Percentiles rank a stretch among this genome's conserved stretches.
phyloP scores from a whole-genome alignment of 148 eudicot genomes.

The Silene conica region DNA sequence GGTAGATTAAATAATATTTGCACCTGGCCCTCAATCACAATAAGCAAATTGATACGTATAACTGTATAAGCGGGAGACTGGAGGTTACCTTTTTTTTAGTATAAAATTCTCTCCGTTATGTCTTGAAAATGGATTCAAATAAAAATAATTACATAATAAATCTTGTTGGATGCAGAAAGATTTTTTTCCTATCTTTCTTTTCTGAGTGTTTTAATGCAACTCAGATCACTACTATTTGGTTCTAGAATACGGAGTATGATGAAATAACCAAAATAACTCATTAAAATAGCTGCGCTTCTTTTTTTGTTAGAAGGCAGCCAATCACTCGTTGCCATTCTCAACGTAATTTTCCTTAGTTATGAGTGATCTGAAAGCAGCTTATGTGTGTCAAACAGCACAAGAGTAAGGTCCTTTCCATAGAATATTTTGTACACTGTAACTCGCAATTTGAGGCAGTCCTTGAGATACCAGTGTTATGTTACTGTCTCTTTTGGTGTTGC shows the following conservation, averaged over 20 bases:
- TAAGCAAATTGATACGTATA: too few species aligned
- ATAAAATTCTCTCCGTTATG: too few species aligned
- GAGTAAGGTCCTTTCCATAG: neutral
- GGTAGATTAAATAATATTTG: neutral
- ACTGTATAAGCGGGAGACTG: too few species aligned
- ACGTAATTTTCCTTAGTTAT: too few species aligned
- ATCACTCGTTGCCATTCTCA: too few species aligned
- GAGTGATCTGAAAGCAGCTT: too few species aligned
- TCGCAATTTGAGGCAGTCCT: neutral
- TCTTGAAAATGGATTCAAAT: neutral
- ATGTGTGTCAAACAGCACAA: neutral
- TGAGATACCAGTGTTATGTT: neutral
- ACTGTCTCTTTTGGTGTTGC: constrained; percentile 21
- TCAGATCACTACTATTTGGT: neutral
- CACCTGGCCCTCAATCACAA: too few species aligned
- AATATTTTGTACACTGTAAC: too few species aligned
- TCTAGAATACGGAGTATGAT: neutral
- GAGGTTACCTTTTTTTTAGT: too few species aligned
- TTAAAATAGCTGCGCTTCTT: neutral
- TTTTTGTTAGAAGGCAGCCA: neutral
- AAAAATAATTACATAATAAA: too few species aligned
- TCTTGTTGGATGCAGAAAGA: too few species aligned
- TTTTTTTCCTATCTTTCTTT: neutral
- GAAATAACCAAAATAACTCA: neutral
- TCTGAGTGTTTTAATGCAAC: too few species aligned